Base-by-base conservation (phyloP, 257 asterid species). In the Forsythia viridissima region DNA sequence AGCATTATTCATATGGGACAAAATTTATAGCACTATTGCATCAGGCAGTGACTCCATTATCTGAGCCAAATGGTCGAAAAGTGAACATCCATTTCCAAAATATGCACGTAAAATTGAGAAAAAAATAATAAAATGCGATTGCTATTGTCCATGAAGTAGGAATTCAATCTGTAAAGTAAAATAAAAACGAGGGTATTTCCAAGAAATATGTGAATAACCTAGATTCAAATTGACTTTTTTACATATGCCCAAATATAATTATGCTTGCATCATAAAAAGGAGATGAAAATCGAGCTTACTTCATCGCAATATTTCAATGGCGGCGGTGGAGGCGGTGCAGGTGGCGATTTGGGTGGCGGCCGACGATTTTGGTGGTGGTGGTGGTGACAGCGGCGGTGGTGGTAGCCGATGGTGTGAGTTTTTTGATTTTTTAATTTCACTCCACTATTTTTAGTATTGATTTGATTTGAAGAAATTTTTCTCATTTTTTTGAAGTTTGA, bases 31-130 rank as follows among this genome's bases (percentile, higher is more conserved):
- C 70, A 94, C 86, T 52, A 96, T 8, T 21, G 92, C 96, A 79
- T 96, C 98, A 4, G 99, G 99, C 71, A 96, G 83, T 1, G 87
- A 76, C 81, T 96, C 98, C 99, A 96, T 96, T 82, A 36, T 82
- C 91, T 87, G 94, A 76, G 83, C 2, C 71, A 79, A 82, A 65
- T 69, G 20, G 74, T 79, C 93, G 74, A 92, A 86, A 91, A 87
- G 82, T 70, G 84, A 3, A 34, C 24, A 7, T 67, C 24, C 91
- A 82, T 73, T 46, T 46, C 40, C 36, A 37, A 59, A 78, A 68
- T n/a, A 30, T 43, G 72, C 37, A 24, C 51, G n/a, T 66, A 24
- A 67, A 20, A 21, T 16, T 43, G 34, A 10, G 0, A 24, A 0
- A 24, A 8, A 11, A 52, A 72, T 6, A 5, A 39, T 24, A 24